phyloP scores from a whole-genome alignment of 2,329 filamentous ascomycete genomes.

The Talaromyces sp. region DNA sequence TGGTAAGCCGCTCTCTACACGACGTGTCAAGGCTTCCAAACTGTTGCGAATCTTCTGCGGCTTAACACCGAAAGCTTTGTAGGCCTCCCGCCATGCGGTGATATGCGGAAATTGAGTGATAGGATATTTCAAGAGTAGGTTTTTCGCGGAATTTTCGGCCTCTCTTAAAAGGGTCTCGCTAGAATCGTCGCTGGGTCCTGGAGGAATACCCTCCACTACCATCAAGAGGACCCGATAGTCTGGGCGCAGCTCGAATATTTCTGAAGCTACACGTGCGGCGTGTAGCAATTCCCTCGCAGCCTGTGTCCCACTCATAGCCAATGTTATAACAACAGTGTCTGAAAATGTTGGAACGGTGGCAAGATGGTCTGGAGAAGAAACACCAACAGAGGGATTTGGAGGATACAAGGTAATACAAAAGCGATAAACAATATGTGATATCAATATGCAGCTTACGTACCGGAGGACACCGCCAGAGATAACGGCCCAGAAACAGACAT shows the following conservation, averaged over 20 bases:
- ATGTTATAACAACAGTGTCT: too few relatives aligned
- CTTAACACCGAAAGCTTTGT: slow-evolving; percentile 37
- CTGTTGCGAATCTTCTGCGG: slow-evolving; percentile 35
- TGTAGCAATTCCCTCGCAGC: neutral
- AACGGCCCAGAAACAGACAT: neutral
- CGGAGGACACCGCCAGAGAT: neutral
- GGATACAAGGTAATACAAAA: too few relatives aligned
- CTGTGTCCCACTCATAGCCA: neutral
- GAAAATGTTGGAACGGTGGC: neutral
- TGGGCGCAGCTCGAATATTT: slow-evolving; percentile 31
- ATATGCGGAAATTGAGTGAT: slow-evolving; percentile 32
- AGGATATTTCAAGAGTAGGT: slow-evolving; percentile 15
- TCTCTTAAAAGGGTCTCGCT: slow-evolving; percentile 25
- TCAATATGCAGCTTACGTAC: too few relatives aligned
- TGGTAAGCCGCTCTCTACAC: slow-evolving; percentile 28
- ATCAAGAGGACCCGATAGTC: slow-evolving; percentile 36
- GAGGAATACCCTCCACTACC: slow-evolving; percentile 27
- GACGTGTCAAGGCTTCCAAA: slow-evolving; percentile 31
- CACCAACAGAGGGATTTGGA: neutral
- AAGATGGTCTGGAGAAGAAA: neutral
- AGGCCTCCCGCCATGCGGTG: slow-evolving; percentile 35
- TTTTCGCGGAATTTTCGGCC: neutral
- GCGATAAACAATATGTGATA: neutral
- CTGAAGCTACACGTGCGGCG: slow-evolving; percentile 8
- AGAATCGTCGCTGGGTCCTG: slow-evolving; percentile 26